Conservation (phyloP, 106 monocot genomes). For the Acanthochlamys bracteata region DNA sequence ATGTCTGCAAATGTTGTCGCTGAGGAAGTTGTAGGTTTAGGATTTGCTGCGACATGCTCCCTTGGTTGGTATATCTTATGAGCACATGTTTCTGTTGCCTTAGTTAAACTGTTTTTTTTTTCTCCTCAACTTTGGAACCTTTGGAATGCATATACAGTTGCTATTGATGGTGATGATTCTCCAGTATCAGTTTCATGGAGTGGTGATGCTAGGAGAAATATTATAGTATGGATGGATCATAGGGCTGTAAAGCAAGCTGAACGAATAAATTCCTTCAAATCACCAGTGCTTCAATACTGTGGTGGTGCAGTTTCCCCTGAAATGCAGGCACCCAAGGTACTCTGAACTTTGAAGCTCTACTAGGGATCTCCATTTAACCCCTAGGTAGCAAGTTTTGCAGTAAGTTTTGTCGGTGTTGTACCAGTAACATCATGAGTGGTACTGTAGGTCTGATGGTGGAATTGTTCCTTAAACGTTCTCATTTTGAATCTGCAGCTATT, state of each 20-base stretch:
- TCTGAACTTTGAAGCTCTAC: too few species aligned
- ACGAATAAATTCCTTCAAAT: constrained; percentile 60
- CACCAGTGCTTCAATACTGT: constrained; percentile 82
- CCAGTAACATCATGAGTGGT: too few species aligned
- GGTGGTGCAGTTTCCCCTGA: constrained; percentile 90
- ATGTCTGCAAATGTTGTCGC: constrained; percentile 35
- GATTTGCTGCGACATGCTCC: constrained; percentile 96
- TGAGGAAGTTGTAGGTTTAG: constrained; percentile 65
- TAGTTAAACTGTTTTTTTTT: background rate
- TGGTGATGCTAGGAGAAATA: constrained; percentile 85
- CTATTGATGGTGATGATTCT: constrained; percentile 88
- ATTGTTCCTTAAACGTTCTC: too few species aligned
- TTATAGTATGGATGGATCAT: constrained; percentile 98
- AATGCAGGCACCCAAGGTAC: constrained; percentile 98
- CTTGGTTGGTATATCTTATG: constrained; percentile 48
- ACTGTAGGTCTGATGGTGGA: too few species aligned
- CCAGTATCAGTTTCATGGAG: constrained; percentile 91
- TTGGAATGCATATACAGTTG: constrained; percentile 51
- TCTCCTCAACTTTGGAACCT: background rate
- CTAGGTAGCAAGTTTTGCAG: too few species aligned
- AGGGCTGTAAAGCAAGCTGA: constrained; percentile 92
- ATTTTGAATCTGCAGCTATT: constrained; percentile 53
- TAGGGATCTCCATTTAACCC: too few species aligned
- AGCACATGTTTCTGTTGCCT: background rate
- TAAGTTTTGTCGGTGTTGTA: too few species aligned